phyloP scores from a whole-genome alignment of 768 basidiomycete genomes.

The Lyophyllum decastes region DNA sequence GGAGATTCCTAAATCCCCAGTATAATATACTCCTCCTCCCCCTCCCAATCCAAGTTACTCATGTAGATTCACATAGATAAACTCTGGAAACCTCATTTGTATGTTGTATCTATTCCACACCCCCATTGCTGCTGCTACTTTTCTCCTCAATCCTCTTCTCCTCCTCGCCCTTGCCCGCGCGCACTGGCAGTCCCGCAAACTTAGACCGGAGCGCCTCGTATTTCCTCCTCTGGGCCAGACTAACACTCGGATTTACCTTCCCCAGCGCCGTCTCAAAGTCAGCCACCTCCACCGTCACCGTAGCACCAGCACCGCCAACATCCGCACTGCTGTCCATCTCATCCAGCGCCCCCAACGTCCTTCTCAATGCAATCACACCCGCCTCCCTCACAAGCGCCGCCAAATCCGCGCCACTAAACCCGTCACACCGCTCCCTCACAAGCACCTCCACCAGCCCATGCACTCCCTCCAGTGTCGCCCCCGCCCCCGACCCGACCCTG shows the following conservation, averaged over 20 bases:
- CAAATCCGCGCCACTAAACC: conserved; percentile 91
- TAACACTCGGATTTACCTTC: conserved; percentile 89
- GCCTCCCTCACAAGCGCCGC: conserved; percentile 89
- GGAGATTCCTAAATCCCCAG: conserved; percentile 35
- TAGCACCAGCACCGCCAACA: conserved; percentile 19
- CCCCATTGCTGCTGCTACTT: neutral
- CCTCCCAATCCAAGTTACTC: too few relatives aligned
- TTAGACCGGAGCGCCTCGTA: conserved; percentile 74
- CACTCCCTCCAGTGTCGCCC: conserved; percentile 18
- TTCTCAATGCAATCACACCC: conserved; percentile 78
- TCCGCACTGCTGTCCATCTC: conserved; percentile 45
- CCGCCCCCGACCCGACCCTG: conserved; percentile 6
- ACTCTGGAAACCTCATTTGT: neutral
- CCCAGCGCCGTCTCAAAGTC: conserved; percentile 78
- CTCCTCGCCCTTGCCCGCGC: conserved; percentile 45
- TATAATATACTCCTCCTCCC: too few relatives aligned
- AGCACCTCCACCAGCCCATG: conserved; percentile 41
- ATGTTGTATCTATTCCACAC: neutral
- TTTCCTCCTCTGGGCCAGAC: conserved; percentile 71
- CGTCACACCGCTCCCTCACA: conserved; percentile 68
- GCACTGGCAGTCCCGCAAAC: conserved; percentile 45
- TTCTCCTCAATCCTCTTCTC: conserved; percentile 32
- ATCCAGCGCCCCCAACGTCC: conserved; percentile 68
- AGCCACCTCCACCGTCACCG: conserved; percentile 51
- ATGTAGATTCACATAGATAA: neutral